These are phyloP conservation scores for Daldinia decipiens DNA, from an alignment of 495 filamentous ascomycete genomes.

Conservation along the genomic window DNA sequence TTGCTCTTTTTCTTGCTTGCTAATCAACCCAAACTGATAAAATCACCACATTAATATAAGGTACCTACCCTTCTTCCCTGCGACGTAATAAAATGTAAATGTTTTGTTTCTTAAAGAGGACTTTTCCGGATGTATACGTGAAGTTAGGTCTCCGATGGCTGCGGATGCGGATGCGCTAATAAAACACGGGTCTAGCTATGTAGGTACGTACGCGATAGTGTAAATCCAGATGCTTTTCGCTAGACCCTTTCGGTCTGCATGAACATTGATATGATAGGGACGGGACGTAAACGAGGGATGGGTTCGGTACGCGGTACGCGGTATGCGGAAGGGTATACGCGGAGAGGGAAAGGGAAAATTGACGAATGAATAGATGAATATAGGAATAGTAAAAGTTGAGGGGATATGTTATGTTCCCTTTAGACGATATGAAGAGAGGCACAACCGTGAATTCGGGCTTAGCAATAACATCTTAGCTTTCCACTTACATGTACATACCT, in stretches of 20 bases:
- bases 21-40: conserved; percentile 26
- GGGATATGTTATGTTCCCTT: conserved; percentile 22
- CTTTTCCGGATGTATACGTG: neutral
- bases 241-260: conserved; percentile 32
- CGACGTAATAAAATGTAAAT: neutral
- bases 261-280: conserved; percentile 14
- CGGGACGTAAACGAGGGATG: conserved; percentile 2
- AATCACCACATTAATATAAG: neutral
- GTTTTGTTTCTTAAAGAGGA: neutral
- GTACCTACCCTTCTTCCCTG: neutral
- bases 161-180: conserved; percentile 42
- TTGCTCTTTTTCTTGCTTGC: conserved; percentile 23
- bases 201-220: conserved; percentile 22
- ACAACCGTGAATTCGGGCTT: conserved; percentile 18
- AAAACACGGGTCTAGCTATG: conserved; percentile 21
- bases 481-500: neutral
- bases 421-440: conserved; percentile 10
- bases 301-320: conserved; percentile 6
- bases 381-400: conserved; percentile 25
- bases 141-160: conserved; percentile 20
- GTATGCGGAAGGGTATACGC: conserved; percentile 1
- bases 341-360: neutral
- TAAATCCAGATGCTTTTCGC: conserved; percentile 34
- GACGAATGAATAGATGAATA: conserved; percentile 12
- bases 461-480: conserved; percentile 17